Evolutionary conservation across 164 flowering plant genomes (phyloP), one percentile per base, ranked within the genome.

Genomic region (Taxillus chinensis): DNA sequence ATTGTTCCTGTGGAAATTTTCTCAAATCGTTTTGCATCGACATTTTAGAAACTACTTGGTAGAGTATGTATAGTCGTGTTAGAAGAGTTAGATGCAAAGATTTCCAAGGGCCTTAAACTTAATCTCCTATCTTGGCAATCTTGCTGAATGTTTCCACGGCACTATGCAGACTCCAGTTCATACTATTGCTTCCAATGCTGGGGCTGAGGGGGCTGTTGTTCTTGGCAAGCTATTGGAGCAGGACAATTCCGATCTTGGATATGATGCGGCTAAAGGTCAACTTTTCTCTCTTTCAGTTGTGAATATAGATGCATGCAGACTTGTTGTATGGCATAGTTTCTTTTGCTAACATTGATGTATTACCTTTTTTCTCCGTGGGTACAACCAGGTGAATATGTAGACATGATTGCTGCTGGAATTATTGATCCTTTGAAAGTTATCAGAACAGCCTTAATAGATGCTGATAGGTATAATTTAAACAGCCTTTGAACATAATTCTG

Each of bases 191-290:
- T 55, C 89, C 10, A 93, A 93, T 71, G 99, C 99, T 51, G 99
- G 99, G 60, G 97, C 87, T 5, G 99, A 95, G 69, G 99, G 99
- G 50, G 90, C 97, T 64, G 96, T 95, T 53, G 84, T 95, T 49
- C 95, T 95, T 59, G 99, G 99, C 54, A 95, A 95, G 77, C 81
- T 95, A 46, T 68, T 91, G 80, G 99, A 95, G 74, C 92, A 87
- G 62, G 90, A 82, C 16, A 72, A 91, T 71, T 80, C 80, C 39
- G 96, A 95, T 49, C 85, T 89, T 67, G 99, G 99, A 27, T 95
- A 95, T 63, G 99, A 95, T 80, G 97, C 99, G 41, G 96, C 99
- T 46, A 95, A 91, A 84, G 97, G 99, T 90, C 2, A 45, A 51
- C 8, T 46, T 38, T 41, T 8, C 4, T 42, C 4, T 54, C 60